These are phyloP conservation scores for Xylariales sp. DNA, from an alignment of 2,329 filamentous ascomycete species.

Conservation along the genomic window DNA sequence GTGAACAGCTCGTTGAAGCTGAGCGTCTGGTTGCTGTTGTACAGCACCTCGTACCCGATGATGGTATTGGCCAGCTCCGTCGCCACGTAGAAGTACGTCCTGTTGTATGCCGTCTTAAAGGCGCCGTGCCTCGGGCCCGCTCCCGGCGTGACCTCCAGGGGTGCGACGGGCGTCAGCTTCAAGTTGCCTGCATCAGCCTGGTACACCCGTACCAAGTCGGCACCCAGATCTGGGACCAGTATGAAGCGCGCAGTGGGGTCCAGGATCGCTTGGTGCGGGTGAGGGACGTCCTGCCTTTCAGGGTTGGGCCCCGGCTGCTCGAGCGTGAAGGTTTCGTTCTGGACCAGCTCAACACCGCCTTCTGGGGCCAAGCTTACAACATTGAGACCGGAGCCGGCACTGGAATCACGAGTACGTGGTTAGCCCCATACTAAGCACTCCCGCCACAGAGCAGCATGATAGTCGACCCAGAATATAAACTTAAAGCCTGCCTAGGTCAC, in stretches of 20 bases:
- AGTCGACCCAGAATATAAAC: slow-evolving; percentile 8
- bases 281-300: slow-evolving; percentile 66
- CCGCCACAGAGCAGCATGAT: background rate
- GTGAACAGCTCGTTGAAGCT: slow-evolving; percentile 60
- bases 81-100: slow-evolving; percentile 69
- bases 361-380: slow-evolving; percentile 52
- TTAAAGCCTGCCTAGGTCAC: slow-evolving; percentile 12
- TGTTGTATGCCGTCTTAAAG: slow-evolving; percentile 62
- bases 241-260: slow-evolving; percentile 74
- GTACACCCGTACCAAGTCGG: slow-evolving; percentile 70
- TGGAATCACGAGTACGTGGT: slow-evolving; percentile 44
- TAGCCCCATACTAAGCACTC: slow-evolving; percentile 12
- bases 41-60: slow-evolving; percentile 66
- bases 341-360: slow-evolving; percentile 51
- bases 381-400: slow-evolving; percentile 58
- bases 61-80: slow-evolving; percentile 70
- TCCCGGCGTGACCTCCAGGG: slow-evolving; percentile 60
- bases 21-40: slow-evolving; percentile 57
- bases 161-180: slow-evolving; percentile 53
- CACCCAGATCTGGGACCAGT: slow-evolving; percentile 73
- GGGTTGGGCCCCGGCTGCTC: slow-evolving; percentile 53
- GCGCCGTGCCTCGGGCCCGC: slow-evolving; percentile 73
- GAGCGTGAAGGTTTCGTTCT: slow-evolving; percentile 56
- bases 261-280: slow-evolving; percentile 73
- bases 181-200: slow-evolving; percentile 62